Evolutionary conservation across 1,139 yeast genomes (phyloP).

Genomic region (Scheffersomyces illinoinensis): DNA sequence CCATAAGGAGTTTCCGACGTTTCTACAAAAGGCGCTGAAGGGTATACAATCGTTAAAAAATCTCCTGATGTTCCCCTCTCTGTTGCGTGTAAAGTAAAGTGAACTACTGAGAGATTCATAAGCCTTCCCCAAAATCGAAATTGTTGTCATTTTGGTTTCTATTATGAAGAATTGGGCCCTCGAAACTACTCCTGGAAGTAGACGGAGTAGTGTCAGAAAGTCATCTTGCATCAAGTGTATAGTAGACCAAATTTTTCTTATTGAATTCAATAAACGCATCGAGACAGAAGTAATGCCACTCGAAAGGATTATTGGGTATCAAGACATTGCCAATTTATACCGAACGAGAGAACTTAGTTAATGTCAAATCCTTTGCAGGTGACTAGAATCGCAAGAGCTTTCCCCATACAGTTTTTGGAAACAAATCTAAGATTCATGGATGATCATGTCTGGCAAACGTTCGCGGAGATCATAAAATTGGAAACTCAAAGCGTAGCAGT

Average conservation of each 20-base stretch:
- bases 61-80: not conserved
- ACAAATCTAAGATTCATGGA: not conserved
- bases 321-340: not conserved
- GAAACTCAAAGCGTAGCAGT: not conserved
- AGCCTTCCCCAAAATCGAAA: not conserved
- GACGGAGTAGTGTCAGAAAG: not conserved
- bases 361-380: not conserved
- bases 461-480: not conserved
- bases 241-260: not conserved
- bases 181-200: not conserved
- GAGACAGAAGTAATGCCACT: not conserved
- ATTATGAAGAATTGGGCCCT: no score
- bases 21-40: not conserved
- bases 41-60: not conserved
- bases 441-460: not conserved
- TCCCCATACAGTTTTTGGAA: not conserved
- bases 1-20: not conserved
- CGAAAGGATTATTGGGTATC: not conserved
- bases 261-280: not conserved
- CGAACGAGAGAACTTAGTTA: not conserved
- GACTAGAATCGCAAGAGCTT: not conserved
- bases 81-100: not conserved
- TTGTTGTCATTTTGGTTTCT: no score
- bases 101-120: not conserved
- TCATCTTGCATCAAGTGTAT: not conserved